A percentile compares a stretch with the other conserved stretches of the same genome.
Conservation (phyloP, 1,284 basidiomycete genomes). For the Chalciporus sp. region DNA sequence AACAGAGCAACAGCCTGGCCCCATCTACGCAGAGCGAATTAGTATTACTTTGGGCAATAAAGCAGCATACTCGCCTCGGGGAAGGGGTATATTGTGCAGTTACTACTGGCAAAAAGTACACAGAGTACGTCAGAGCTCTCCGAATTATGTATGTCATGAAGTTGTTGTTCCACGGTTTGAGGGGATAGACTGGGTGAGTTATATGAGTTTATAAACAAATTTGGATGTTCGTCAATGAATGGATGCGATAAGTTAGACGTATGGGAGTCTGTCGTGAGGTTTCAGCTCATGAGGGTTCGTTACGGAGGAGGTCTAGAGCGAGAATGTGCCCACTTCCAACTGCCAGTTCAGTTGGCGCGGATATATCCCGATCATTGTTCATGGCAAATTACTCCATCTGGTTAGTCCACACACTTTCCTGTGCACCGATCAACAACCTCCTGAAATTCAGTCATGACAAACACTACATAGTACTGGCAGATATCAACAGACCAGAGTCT, state of each 20-base stretch:
- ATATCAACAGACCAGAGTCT: no score
- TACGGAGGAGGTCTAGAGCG: not conserved
- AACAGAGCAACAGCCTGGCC: slow-evolving; percentile 71
- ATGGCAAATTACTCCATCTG: not conserved
- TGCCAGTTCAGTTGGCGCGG: not conserved
- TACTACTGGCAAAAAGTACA: slow-evolving; percentile 18
- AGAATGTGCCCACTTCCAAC: not conserved
- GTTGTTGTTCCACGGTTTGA: not conserved
- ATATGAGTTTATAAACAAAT: not conserved
- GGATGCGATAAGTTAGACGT: slow-evolving; percentile 16
- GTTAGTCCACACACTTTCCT: not conserved
- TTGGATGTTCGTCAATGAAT: not conserved
- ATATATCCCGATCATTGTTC: not conserved
- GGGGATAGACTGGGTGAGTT: not conserved
- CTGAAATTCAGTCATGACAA: not conserved
- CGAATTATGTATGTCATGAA: slow-evolving; percentile 8
- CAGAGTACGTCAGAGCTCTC: slow-evolving; percentile 4
- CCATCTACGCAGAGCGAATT: slow-evolving; percentile 61
- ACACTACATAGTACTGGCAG: no score
- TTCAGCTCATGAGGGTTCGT: slow-evolving; percentile 19
- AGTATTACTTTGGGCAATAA: slow-evolving; percentile 3
- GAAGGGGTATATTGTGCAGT: slow-evolving; percentile 29
- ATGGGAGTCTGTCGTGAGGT: slow-evolving; percentile 13
- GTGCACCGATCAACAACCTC: not conserved
- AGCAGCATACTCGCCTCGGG: slow-evolving; percentile 21